Evolutionary conservation across 2,329 filamentous ascomycete species (phyloP), one percentile per base, ranked within the genome.

Genomic region (Gaeumannomyces sp.): DNA sequence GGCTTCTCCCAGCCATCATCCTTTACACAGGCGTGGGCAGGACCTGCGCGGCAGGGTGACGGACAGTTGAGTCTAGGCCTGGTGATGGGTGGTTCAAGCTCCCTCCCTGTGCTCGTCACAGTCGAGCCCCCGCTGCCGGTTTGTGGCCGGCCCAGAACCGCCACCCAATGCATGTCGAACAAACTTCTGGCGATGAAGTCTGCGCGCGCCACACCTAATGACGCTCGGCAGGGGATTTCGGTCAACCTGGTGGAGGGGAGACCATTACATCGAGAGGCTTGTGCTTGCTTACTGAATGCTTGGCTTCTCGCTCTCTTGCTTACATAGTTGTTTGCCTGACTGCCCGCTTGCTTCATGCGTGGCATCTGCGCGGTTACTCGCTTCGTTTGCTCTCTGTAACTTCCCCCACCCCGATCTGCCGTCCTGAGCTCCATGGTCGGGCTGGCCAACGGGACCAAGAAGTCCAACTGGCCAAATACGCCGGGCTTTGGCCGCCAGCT

Each of bases 171-270:
- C 57, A 28, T 10, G 57, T 35, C 28, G 10, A 38, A 60, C 59
- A 60, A 60, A 60, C 59, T 60, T 60, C 31, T 60, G 59, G 59
- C 22, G 57, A n/a, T 31, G 35, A 60, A 60, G 59, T 35, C 28
- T 38, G 28, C 28, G 27, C 29, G 29, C 14, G 59, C 59, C 59
- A 38, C 59, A 22, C 14, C 19, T 31, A n/a, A 60, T 60, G 22
- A 60, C 59, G 29, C 7, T 14, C 28, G 14, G 27, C 2, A 31
- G 57, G 57, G n/a, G 45, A 19, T 53, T 50, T 0, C 8, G 45
- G 7, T 53, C 45, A 22, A 25, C 8, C 45, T n/a, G 14, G 45
- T 11, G 45, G 45, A n/a, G n/a, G 45, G 45, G 19, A 50, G 19
- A 11, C 19, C 45, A 16, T 22, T 5, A 53, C 2, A 27, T 60